Percentiles rank a stretch among this genome's conserved stretches.
Evolutionary conservation across 768 basidiomycete genomes (phyloP).

Genomic region (Tylopilus plumbeoviolaceoides): DNA sequence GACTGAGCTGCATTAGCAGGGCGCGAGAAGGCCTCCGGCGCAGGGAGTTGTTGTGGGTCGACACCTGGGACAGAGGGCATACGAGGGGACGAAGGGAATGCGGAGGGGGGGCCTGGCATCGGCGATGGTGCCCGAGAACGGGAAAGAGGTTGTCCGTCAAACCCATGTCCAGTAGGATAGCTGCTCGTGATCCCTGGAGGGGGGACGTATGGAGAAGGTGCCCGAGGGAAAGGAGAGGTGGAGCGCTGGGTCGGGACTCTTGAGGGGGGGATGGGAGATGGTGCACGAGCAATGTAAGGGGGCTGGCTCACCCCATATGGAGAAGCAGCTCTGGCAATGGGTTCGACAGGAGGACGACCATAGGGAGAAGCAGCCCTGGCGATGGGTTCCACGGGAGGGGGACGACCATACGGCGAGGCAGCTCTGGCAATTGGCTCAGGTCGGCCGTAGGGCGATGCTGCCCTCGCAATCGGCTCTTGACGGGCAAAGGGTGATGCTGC

Average conservation of each 20-base stretch:
- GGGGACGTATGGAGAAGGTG: slow-evolving; percentile 27
- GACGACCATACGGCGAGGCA: slow-evolving; percentile 31
- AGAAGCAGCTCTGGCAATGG: slow-evolving; percentile 37
- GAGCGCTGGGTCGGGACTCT: slow-evolving; percentile 21
- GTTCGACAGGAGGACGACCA: slow-evolving; percentile 35
- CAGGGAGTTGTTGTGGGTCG: slow-evolving; percentile 41
- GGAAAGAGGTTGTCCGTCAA: slow-evolving; percentile 51
- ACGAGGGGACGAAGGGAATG: slow-evolving; percentile 29
- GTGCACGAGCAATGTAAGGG: slow-evolving; percentile 25
- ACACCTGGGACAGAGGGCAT: slow-evolving; percentile 19
- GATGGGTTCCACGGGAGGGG: slow-evolving; percentile 39
- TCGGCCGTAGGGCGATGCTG: slow-evolving; percentile 31
- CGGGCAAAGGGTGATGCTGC: slow-evolving; percentile 36
- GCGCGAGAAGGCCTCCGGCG: slow-evolving; percentile 73
- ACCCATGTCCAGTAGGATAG: slow-evolving; percentile 55
- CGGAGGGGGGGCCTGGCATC: slow-evolving; percentile 40
- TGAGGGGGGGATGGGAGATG: slow-evolving; percentile 28
- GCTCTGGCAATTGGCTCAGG: slow-evolving; percentile 30
- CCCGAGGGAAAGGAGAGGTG: slow-evolving; percentile 30
- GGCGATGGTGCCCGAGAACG: slow-evolving; percentile 49
- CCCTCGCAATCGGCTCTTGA: neutral
- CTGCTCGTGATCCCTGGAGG: slow-evolving; percentile 26
- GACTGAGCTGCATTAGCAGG: slow-evolving; percentile 63
- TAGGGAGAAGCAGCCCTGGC: slow-evolving; percentile 32
- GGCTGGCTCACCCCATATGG: slow-evolving; percentile 26